Percentiles rank a stretch among this genome's conserved stretches.
Evolutionary conservation across 805 yeast species (phyloP).

Genomic region (Blastobotrys americana): DNA sequence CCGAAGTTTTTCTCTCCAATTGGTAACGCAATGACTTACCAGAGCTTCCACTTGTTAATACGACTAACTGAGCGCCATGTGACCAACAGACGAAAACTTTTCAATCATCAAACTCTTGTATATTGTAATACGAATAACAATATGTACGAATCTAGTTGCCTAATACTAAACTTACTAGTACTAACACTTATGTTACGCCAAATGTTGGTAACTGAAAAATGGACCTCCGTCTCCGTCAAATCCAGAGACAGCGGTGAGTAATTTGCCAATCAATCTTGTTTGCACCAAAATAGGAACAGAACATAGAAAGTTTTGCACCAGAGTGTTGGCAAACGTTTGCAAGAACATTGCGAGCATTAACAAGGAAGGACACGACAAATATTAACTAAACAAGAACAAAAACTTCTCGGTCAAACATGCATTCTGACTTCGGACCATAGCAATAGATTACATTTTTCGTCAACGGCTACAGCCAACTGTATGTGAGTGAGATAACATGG

Average conservation of each 20-base stretch:
- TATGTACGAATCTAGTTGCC: too few species aligned
- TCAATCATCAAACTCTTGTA: too few species aligned
- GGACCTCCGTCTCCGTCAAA: slow-evolving; percentile 54
- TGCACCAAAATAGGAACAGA: slow-evolving; percentile 86
- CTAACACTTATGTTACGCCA: too few species aligned
- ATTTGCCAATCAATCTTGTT: slow-evolving; percentile 65
- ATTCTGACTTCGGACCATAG: not conserved
- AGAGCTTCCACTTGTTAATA: too few species aligned
- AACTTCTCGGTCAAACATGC: too few species aligned
- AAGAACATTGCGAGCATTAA: too few species aligned
- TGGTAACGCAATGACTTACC: too few species aligned
- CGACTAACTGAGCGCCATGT: too few species aligned
- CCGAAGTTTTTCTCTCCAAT: too few species aligned
- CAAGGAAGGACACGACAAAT: slow-evolving; percentile 7
- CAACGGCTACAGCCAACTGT: not conserved
- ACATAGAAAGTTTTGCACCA: slow-evolving; percentile 67
- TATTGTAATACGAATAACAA: too few species aligned
- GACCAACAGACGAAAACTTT: too few species aligned
- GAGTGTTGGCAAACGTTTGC: slow-evolving; percentile 82
- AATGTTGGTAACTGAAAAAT: slow-evolving; percentile 33
- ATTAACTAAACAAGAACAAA: not conserved
- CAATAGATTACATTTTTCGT: slow-evolving; percentile 7
- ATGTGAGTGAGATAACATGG: slow-evolving; percentile 1
- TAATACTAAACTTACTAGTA: too few species aligned
- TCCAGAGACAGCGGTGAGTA: slow-evolving; percentile 61